phyloP scores from a whole-genome alignment of 1,284 basidiomycete species.

The Abortiporus biennis region DNA sequence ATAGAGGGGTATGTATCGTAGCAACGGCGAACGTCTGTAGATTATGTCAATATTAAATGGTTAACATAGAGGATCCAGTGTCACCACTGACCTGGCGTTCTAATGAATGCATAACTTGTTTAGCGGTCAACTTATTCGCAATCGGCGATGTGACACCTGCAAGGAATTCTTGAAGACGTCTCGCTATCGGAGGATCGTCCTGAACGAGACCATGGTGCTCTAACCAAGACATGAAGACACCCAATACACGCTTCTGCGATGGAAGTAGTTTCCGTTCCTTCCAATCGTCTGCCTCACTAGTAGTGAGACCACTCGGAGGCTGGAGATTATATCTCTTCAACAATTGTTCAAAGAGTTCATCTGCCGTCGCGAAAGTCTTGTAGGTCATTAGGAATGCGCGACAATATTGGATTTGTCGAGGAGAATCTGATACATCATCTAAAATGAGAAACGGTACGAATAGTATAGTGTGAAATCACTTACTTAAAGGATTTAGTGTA shows the following conservation, averaged over 20 bases:
- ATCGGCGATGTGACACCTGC: constrained; percentile 34
- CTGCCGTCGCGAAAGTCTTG: constrained; percentile 68
- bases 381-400: constrained; percentile 75
- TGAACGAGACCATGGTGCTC: constrained; percentile 53
- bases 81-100: constrained; percentile 48
- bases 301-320: constrained; percentile 42
- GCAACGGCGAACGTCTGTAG: constrained; percentile 21
- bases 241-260: constrained; percentile 50
- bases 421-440: constrained; percentile 26
- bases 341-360: constrained; percentile 62
- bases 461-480: constrained; percentile 17
- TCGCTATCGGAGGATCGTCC: constrained; percentile 57
- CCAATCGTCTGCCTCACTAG: constrained; percentile 59
- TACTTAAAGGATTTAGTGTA: constrained; percentile 51
- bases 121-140: constrained; percentile 39
- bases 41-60: constrained; percentile 2
- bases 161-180: constrained; percentile 51
- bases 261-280: constrained; percentile 51
- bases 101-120: constrained; percentile 44
- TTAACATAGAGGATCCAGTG: neutral
- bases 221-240: constrained; percentile 54
- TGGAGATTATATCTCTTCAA: constrained; percentile 57
- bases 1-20: constrained; percentile 16
- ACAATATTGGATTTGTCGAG: constrained; percentile 47
- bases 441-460: constrained; percentile 1